Evolutionary conservation across 352 stramenopile species (phyloP), one percentile per base, ranked within the genome.

Genomic region (Pythium rishiriense): DNA sequence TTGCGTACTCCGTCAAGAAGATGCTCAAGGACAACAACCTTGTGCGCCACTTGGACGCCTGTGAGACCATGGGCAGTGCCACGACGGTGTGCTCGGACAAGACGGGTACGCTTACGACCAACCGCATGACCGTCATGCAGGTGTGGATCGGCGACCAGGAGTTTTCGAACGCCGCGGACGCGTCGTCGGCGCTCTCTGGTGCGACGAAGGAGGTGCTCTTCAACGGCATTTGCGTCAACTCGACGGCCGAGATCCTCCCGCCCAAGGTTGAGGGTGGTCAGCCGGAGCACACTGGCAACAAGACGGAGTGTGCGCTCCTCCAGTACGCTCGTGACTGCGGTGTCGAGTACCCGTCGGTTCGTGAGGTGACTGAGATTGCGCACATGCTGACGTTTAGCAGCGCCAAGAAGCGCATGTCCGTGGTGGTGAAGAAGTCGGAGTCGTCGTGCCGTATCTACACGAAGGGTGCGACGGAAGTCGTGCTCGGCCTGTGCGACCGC

Each of bases 41-140:
- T 12, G 90, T 97, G 48, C 87, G 85, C 21, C 84, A 97, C 70
- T 62, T 97, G 47, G 82, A 94, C 39, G 85, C 85, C 0, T 96
- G 86, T 65, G 91, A 97, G 72, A 98, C 96, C 41, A 96, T 98
- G 79, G 96, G 96, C 64, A 96, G 83, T 64, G 93, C 96, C 0
- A 98, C 96, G 14, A 94, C 93, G 14, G 98, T 99, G 68, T 99
- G 96, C 97, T 97, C 84, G 37, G 94, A 98, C 76, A 98, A 98
- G 78, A 98, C 94, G 26, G 94, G 94, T 55, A 98, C 94, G 47
- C 78, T 98, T 15, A 98, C 94, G 3, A 82, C 96, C 67, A 98
- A 98, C 69, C 74, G 86, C 31, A 98, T 98, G 94, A 97, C 93
- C 41, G 85, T 98, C 24, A 75, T 91, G 49, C 54, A 75, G 28